Evolutionary conservation across 2,329 filamentous ascomycete genomes (phyloP), one percentile per base, ranked within the genome.

Genomic region (Penicillium sp.): DNA sequence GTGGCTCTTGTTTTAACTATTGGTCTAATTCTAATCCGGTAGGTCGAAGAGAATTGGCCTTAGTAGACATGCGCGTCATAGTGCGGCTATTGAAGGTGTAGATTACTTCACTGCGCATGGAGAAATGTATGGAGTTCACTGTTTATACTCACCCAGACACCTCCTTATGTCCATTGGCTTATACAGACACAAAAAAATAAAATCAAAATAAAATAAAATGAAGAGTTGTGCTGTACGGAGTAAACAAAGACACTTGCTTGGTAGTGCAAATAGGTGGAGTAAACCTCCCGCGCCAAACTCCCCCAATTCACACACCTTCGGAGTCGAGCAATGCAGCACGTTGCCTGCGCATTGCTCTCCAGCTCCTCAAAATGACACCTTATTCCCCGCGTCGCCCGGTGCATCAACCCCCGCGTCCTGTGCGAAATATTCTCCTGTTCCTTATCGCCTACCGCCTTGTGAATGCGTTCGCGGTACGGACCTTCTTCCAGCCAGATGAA

Each of bases 401-500:
- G 52, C 56, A 43, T 52, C 59, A 47, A 38, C 51, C 36, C 4
- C 39, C 44, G 47, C 46, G 45, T 36, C 48, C 56, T n/a, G 24
- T 57, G 32, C 44, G 52, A 40, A 64, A 61, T 49, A 59, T 77
- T 54, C 64, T 79, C 49, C 65, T 77, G 21, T 71, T 71, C 50
- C 69, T 80, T 16, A 46, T 97, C 62, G 79, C 84, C 39, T 83
- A 96, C 59, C 90, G 94, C 51, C 81, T 93, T 60, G 72, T 90
- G 71, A 96, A 96, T 76, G 87, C 91, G 31, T 80, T 94, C 64
- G 85, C 81, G 58, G 80, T 95, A 54, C 81, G 84, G 61, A 97
- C 94, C 18, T 99, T 97, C 73, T 99, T 99, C 77, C 94, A 99
- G 74, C 94, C 94, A 27, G 94, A 99, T 78, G 94, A 99, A 75